Evolutionary conservation across 495 filamentous ascomycete species (phyloP).

Genomic region (Xanthoparmelia taractica): DNA sequence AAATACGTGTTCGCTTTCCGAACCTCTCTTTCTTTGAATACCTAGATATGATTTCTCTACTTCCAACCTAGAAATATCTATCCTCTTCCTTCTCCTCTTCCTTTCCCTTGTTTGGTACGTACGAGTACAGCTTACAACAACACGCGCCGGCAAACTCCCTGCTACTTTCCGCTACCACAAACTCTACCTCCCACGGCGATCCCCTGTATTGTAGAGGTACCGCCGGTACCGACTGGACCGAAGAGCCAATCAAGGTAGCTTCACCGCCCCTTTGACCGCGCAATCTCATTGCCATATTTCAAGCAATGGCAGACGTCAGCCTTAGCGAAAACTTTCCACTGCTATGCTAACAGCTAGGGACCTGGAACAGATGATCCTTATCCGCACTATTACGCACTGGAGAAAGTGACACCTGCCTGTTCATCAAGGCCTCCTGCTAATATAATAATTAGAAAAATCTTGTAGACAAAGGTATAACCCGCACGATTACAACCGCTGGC

Average conservation of each 20-base stretch:
- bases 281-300: not conserved
- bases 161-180: not conserved
- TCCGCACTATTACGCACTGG: not conserved
- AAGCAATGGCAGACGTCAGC: not conserved
- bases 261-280: not conserved
- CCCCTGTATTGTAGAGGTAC: no score
- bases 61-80: not conserved
- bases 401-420: not conserved
- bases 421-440: not conserved
- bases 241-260: not conserved
- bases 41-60: not conserved
- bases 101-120: no score
- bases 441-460: not conserved
- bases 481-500: not conserved
- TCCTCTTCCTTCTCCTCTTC: not conserved
- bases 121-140: not conserved
- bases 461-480: not conserved
- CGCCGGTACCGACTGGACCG: not conserved
- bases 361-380: not conserved
- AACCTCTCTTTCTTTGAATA: not conserved
- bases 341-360: not conserved
- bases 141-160: not conserved
- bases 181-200: no score
- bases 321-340: not conserved
- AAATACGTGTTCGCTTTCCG: not conserved